Conservation (phyloP, 805 yeast species). For the Yarrowia yakushimensis region DNA sequence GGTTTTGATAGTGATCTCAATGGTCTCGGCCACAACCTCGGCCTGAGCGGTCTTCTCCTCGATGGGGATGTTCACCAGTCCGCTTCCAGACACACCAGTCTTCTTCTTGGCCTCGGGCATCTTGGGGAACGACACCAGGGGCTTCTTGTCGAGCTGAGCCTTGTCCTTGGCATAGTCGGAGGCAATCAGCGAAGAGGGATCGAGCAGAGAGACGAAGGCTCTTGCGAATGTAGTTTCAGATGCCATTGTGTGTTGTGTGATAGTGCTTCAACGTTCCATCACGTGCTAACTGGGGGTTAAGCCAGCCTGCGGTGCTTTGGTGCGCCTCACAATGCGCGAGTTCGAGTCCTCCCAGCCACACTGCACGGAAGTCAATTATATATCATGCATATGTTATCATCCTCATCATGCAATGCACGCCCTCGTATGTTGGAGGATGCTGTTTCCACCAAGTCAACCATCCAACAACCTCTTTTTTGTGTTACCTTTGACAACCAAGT, state of each 20-base stretch:
- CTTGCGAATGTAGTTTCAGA: slow-evolving; percentile 19
- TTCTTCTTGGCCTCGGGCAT: slow-evolving; percentile 25
- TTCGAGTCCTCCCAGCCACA: background rate
- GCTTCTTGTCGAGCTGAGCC: slow-evolving; percentile 17
- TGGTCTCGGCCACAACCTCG: slow-evolving; percentile 4
- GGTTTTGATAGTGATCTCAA: slow-evolving; percentile 19
- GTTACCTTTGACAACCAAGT: background rate
- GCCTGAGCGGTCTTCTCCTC: slow-evolving; percentile 7
- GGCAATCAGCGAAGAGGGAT: slow-evolving; percentile 12
- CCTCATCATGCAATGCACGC: background rate
- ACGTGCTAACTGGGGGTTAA: background rate
- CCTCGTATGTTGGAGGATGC: background rate
- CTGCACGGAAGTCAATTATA: background rate
- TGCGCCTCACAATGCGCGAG: background rate
- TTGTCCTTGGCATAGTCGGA: slow-evolving; percentile 19
- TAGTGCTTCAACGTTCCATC: background rate
- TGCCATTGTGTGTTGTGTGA: slow-evolving; percentile 1
- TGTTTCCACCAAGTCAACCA: too few relatives aligned
- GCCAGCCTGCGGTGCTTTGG: background rate
- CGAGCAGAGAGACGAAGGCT: slow-evolving; percentile 19
- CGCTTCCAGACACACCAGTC: background rate
- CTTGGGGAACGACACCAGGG: slow-evolving; percentile 20
- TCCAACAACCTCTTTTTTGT: background rate
- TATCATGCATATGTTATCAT: background rate
- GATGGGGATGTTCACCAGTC: slow-evolving; percentile 8